These are phyloP conservation scores for Amanita exitialis DNA, from an alignment of 768 basidiomycete species.

Conservation along the genomic window DNA sequence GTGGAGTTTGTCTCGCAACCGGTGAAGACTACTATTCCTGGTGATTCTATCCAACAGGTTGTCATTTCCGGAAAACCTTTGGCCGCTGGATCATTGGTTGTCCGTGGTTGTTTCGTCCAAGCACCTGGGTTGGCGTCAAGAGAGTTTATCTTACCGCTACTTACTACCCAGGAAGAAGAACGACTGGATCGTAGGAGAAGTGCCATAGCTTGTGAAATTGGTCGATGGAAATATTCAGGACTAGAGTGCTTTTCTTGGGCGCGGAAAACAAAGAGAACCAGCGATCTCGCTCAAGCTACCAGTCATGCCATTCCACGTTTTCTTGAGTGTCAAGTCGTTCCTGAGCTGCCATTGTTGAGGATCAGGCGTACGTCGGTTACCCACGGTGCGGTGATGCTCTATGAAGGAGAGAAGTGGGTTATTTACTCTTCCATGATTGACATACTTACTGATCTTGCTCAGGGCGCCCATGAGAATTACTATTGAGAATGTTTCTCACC, in stretches of 20 bases:
- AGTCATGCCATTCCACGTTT: slow-evolving; percentile 27
- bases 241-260: slow-evolving; percentile 63
- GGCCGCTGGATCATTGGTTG: slow-evolving; percentile 50
- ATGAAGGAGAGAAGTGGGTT: slow-evolving; percentile 79
- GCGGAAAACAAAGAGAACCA: slow-evolving; percentile 32
- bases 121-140: slow-evolving; percentile 60
- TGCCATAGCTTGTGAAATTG: slow-evolving; percentile 52
- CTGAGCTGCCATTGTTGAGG: slow-evolving; percentile 79
- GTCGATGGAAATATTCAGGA: slow-evolving; percentile 65
- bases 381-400: slow-evolving; percentile 91
- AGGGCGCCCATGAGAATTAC: slow-evolving; percentile 82
- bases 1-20: slow-evolving; percentile 60
- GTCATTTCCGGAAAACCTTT: slow-evolving; percentile 59
- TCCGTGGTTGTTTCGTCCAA: slow-evolving; percentile 76
- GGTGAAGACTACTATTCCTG: slow-evolving; percentile 56
- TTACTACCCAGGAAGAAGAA: slow-evolving; percentile 63
- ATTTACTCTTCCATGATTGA: slow-evolving; percentile 15
- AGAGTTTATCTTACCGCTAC: slow-evolving; percentile 70
- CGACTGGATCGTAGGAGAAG: slow-evolving; percentile 46
- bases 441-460: neutral
- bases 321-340: slow-evolving; percentile 75
- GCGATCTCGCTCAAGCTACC: slow-evolving; percentile 14
- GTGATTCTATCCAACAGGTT: slow-evolving; percentile 65
- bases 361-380: slow-evolving; percentile 85
- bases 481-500: slow-evolving; percentile 78